Evolutionary conservation across 2,329 filamentous ascomycete species (phyloP).

Genomic region (Alternaria ventricosa): DNA sequence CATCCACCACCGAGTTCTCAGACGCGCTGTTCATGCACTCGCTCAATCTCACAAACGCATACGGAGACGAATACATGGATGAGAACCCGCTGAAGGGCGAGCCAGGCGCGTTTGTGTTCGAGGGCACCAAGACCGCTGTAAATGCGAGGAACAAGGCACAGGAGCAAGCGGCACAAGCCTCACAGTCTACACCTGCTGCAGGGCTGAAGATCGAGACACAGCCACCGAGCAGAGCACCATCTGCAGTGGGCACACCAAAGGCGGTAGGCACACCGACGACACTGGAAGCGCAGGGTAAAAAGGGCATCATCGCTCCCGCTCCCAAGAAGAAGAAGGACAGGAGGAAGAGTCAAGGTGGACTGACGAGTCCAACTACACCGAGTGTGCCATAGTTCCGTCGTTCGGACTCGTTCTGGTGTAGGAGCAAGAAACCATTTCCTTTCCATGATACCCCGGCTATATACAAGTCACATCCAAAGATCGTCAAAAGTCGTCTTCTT

Average conservation of each 20-base stretch:
- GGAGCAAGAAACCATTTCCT: not conserved
- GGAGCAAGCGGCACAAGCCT: constrained; percentile 29
- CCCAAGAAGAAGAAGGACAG: constrained; percentile 42
- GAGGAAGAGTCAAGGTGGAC: constrained; percentile 47
- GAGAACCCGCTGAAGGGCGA: constrained; percentile 68
- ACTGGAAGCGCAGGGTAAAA: constrained; percentile 27
- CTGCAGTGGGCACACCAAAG: constrained; percentile 39
- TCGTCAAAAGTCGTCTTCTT: not conserved
- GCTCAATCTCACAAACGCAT: constrained; percentile 59
- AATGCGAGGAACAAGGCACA: constrained; percentile 50
- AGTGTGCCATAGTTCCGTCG: constrained; percentile 9
- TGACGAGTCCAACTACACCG: constrained; percentile 44
- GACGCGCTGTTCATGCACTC: constrained; percentile 53
- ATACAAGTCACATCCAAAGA: not conserved
- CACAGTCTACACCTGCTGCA: constrained; percentile 22
- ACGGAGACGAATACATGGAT: constrained; percentile 68
- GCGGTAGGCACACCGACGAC: constrained; percentile 24
- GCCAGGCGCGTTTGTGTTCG: constrained; percentile 67
- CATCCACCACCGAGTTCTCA: constrained; percentile 33
- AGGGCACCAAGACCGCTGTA: constrained; percentile 52
- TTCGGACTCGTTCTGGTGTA: not conserved
- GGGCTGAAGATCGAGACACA: constrained; percentile 26
- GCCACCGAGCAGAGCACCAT: constrained; percentile 33
- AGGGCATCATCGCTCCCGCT: constrained; percentile 34
- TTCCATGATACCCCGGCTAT: constrained; percentile 11